phyloP scores from a whole-genome alignment of 2,329 filamentous ascomycete genomes.

The Curvularia verruculosa region DNA sequence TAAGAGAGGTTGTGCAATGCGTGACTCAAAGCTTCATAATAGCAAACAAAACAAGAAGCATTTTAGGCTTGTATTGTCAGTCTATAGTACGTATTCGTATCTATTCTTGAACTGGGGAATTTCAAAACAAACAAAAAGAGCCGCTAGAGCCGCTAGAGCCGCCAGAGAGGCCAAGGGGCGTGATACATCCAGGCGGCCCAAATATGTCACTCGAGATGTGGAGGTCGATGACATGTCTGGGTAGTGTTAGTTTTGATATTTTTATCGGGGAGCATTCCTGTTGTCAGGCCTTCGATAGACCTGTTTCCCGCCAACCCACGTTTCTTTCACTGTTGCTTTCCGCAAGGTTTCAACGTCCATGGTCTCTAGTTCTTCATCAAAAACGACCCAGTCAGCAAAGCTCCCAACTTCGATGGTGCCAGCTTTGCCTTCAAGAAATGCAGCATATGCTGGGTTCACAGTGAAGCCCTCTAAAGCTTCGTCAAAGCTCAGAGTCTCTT shows the following conservation, averaged over 20 bases:
- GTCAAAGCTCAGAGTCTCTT: slow-evolving; percentile 64
- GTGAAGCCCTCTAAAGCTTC: slow-evolving; percentile 70
- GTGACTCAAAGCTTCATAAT: neutral
- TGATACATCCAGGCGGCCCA: neutral
- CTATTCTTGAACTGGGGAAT: neutral
- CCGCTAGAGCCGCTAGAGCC: neutral
- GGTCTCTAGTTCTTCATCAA: slow-evolving; percentile 63
- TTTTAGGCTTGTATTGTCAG: neutral
- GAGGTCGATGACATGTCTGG: neutral
- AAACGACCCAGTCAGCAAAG: slow-evolving; percentile 73
- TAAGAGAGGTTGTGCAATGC: slow-evolving; percentile 1
- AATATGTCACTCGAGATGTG: neutral
- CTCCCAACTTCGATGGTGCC: slow-evolving; percentile 66
- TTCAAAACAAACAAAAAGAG: no score
- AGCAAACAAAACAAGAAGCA: neutral
- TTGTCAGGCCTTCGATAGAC: slow-evolving; percentile 41
- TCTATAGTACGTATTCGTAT: neutral
- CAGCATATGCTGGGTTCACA: slow-evolving; percentile 63
- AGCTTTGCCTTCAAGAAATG: slow-evolving; percentile 64
- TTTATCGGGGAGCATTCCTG: slow-evolving; percentile 14
- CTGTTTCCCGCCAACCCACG: slow-evolving; percentile 67
- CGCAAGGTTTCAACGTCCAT: slow-evolving; percentile 60
- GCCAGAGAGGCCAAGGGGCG: neutral
- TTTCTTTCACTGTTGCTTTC: slow-evolving; percentile 65
- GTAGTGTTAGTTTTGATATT: neutral